Base-by-base conservation (phyloP, 78 protist genomes). In the Kipferlia bialata region DNA sequence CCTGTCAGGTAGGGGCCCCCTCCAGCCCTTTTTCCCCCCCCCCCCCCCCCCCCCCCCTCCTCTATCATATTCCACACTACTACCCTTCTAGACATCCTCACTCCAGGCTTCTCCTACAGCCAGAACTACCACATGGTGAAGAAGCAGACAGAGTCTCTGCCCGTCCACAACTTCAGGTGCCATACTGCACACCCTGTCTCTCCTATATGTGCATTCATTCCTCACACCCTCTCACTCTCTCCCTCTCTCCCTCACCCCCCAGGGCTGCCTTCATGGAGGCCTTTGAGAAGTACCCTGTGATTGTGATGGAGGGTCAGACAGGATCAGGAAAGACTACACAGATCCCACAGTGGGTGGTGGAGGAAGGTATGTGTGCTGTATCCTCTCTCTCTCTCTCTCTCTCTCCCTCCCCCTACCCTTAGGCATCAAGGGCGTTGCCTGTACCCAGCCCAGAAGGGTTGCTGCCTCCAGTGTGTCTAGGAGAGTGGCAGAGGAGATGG, bases 391-490 rank as follows among this genome's bases (percentile, higher is more conserved):
- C 6, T 24, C 17, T 10, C 10, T 45, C n/a, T n/a, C n/a, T n/a
- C n/a, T n/a, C n/a, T n/a, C n/a, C n/a, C n/a, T n/a, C n/a, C n/a
- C n/a, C n/a, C n/a, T n/a, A n/a, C 36, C 6, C 58, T 22, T 29
- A 65, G 37, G 2, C n/a, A 53, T 51, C 24, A 1, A 16, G 7
- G n/a, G 76, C 63, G 84, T 96, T 38, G 98, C 88, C n/a, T 78
- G 90, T 26, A 96, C 99, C 6, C 90, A 96, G 77, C 99, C 99
- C 1, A 77, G 99, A 12, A 79, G 99, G 0, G 97, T 96, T 3
- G 99, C 99, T 2, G 98, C 99, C 15, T 58, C 89, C 15, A 62
- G 81, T 26, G 80, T 89, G 55, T 85, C 96, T 12, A 38, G 33
- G 66, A 80, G 99, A 18, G 97, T 96, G 0, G 93, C 94, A 0